phyloP scores from a whole-genome alignment of 1,284 basidiomycete species.

The Exobasidium cylindrosporum region DNA sequence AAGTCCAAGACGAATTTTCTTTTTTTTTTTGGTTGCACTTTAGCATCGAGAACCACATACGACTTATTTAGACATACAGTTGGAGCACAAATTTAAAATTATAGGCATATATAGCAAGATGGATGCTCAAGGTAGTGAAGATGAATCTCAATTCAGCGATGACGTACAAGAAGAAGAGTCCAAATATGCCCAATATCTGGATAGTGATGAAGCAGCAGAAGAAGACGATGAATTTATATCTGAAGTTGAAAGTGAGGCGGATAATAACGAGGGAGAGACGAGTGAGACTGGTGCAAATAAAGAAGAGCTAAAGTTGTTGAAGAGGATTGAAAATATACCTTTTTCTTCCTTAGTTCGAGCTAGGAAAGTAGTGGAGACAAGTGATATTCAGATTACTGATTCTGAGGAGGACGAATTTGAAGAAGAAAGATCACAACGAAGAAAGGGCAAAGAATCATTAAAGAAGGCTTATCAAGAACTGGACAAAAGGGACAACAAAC shows the following conservation, averaged over 20 bases:
- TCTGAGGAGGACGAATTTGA: slow-evolving; percentile 41
- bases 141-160: not conserved
- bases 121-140: not conserved
- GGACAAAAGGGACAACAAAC: slow-evolving; percentile 71
- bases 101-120: no score
- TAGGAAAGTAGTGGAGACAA: slow-evolving; percentile 61
- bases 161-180: not conserved
- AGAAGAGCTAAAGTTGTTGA: slow-evolving; percentile 1
- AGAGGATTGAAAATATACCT: slow-evolving; percentile 28
- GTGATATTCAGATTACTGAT: slow-evolving; percentile 20
- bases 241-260: slow-evolving; percentile 27
- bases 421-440: slow-evolving; percentile 21
- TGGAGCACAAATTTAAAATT: no score
- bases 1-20: no score
- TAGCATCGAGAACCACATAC: no score
- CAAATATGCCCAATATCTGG: slow-evolving; percentile 10
- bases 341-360: slow-evolving; percentile 65
- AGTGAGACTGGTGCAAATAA: slow-evolving; percentile 25
- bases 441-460: slow-evolving; percentile 7
- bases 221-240: slow-evolving; percentile 58
- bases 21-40: no score
- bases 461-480: slow-evolving; percentile 7
- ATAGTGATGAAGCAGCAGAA: slow-evolving; percentile 62
- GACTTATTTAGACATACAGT: no score
- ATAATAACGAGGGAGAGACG: slow-evolving; percentile 16